Conservation (phyloP, 2,329 filamentous ascomycete species). For the Penicillium frequentans region DNA sequence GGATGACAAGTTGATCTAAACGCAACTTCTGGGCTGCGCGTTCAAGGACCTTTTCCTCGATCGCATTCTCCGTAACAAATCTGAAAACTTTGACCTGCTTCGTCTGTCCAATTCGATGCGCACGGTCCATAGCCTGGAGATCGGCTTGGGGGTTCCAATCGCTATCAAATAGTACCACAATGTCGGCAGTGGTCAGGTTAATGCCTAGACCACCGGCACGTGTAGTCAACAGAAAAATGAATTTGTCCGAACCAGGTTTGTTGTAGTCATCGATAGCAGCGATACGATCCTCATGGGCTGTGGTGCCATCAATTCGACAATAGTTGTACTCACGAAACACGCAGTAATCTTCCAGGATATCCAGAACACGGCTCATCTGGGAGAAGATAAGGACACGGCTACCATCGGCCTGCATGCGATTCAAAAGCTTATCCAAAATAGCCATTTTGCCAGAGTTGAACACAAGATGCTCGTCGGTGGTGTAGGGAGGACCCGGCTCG, state of each 20-base stretch:
- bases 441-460: slow-evolving; percentile 97
- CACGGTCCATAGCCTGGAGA: slow-evolving; percentile 97
- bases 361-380: slow-evolving; percentile 95
- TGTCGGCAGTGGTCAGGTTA: slow-evolving; percentile 92
- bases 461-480: slow-evolving; percentile 92
- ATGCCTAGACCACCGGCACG: slow-evolving; percentile 94
- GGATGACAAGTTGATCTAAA: slow-evolving; percentile 94
- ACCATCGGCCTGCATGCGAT: slow-evolving; percentile 77
- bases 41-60: slow-evolving; percentile 97
- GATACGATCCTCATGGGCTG: slow-evolving; percentile 96
- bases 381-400: slow-evolving; percentile 98
- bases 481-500: slow-evolving; percentile 95
- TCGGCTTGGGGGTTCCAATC: slow-evolving; percentile 99
- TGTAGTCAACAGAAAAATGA: slow-evolving; percentile 92
- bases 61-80: slow-evolving; percentile 96
- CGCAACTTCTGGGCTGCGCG: slow-evolving; percentile 95
- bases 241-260: slow-evolving; percentile 91
- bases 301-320: slow-evolving; percentile 94
- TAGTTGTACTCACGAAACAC: slow-evolving; percentile 94
- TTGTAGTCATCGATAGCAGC: slow-evolving; percentile 98
- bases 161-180: slow-evolving; percentile 94
- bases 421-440: slow-evolving; percentile 88
- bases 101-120: slow-evolving; percentile 96
- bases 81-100: slow-evolving; percentile 97
- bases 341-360: slow-evolving; percentile 97